These are phyloP conservation scores for Corchorus capsularis DNA, from an alignment of 345 rosid genomes.

Conservation along the genomic window DNA sequence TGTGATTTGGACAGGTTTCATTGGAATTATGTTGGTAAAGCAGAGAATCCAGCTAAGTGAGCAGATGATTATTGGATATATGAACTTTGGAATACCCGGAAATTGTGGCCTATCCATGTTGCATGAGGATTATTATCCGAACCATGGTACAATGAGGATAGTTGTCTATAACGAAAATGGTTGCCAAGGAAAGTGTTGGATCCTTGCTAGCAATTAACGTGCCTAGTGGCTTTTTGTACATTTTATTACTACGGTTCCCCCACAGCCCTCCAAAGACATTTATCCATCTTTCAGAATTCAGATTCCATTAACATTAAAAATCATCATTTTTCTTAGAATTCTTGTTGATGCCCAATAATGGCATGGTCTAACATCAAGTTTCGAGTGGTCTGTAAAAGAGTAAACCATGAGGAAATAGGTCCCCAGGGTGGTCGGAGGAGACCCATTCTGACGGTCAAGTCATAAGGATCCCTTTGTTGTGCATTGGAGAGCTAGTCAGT, in stretches of 20 bases:
- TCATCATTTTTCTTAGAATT: background rate
- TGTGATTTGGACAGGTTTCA: background rate
- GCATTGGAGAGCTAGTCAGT: too few relatives aligned
- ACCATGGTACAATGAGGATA: background rate
- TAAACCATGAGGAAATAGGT: too few relatives aligned
- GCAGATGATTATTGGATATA: background rate
- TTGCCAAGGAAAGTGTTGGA: background rate
- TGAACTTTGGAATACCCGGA: background rate
- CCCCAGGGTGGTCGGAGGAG: too few relatives aligned
- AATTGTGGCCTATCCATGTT: background rate
- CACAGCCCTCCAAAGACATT: background rate
- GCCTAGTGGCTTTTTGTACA: background rate
- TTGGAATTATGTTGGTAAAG: background rate
- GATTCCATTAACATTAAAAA: background rate
- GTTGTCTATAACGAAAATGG: conserved; percentile 1
- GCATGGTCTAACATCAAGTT: too few relatives aligned
- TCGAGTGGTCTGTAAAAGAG: too few relatives aligned
- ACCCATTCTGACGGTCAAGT: too few relatives aligned
- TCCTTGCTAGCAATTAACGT: background rate
- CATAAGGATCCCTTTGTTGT: too few relatives aligned
- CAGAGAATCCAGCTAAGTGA: background rate
- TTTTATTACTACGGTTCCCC: background rate
- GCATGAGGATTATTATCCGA: background rate
- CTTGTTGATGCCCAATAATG: too few relatives aligned
- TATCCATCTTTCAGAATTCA: background rate